A percentile compares a stretch with the other conserved stretches of the same genome.
These are phyloP conservation scores for Rosa persica DNA, from an alignment of 306 rosid genomes.

Conservation along the genomic window DNA sequence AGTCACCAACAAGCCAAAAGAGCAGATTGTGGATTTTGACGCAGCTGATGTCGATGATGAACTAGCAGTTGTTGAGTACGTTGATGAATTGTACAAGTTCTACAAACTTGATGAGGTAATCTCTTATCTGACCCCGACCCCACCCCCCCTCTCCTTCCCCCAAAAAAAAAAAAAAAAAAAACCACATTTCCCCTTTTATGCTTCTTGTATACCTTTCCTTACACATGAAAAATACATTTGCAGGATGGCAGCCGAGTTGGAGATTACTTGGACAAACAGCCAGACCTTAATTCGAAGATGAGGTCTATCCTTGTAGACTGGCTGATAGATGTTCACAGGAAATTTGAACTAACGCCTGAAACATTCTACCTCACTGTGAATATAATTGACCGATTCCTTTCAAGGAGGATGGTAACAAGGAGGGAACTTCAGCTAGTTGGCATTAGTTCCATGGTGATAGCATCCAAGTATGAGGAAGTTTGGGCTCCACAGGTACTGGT, in stretches of 20 bases:
- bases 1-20: constrained; percentile 39
- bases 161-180: too few relatives aligned
- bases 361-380: constrained; percentile 70
- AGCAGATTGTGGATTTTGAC: constrained; percentile 54
- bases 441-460: constrained; percentile 82
- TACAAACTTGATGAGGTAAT: constrained; percentile 71
- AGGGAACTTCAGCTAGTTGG: constrained; percentile 88
- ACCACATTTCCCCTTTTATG: not conserved
- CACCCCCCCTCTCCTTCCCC: not conserved
- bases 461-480: constrained; percentile 86
- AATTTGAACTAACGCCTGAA: constrained; percentile 81
- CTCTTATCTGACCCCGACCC: not conserved
- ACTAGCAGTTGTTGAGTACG: constrained; percentile 70
- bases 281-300: constrained; percentile 80
- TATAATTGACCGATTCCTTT: constrained; percentile 71
- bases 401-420: constrained; percentile 55
- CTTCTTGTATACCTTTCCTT: not conserved
- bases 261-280: constrained; percentile 68
- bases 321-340: constrained; percentile 81
- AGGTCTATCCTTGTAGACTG: constrained; percentile 88
- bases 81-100: constrained; percentile 68
- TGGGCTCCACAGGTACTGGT: constrained; percentile 89
- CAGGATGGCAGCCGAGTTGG: constrained; percentile 50
- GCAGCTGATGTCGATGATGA: constrained; percentile 59
- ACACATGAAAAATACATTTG: not conserved